These are phyloP conservation scores for Ploettnerulaceae sp. DNA, from an alignment of 2,329 filamentous ascomycete genomes.

Conservation along the genomic window DNA sequence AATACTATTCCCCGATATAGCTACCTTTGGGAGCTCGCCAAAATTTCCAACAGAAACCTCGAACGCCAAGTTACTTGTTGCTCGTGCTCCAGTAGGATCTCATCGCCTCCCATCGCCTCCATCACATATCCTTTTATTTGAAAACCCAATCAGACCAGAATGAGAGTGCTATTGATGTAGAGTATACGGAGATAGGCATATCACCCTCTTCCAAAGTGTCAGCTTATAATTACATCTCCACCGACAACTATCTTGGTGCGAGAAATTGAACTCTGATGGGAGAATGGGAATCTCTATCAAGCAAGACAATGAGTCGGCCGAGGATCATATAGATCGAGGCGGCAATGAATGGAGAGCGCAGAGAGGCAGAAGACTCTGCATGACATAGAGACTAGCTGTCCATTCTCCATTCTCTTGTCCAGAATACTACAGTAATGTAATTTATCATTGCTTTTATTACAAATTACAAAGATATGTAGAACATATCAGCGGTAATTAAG, in stretches of 20 bases:
- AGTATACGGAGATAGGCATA: constrained; percentile 37
- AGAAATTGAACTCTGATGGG: constrained; percentile 39
- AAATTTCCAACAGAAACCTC: too few relatives aligned
- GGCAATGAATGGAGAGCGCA: constrained; percentile 38
- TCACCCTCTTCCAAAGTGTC: constrained; percentile 29
- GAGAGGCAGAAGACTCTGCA: constrained; percentile 36
- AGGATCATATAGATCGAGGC: constrained; percentile 41
- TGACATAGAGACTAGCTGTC: constrained; percentile 33
- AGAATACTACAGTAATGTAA: too few relatives aligned
- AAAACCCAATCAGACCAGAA: constrained; percentile 42
- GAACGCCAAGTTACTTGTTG: too few relatives aligned
- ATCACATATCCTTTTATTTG: constrained; percentile 42
- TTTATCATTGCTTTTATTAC: too few relatives aligned
- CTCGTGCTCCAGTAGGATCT: constrained; percentile 40
- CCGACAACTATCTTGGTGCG: constrained; percentile 44
- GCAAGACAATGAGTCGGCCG: constrained; percentile 35
- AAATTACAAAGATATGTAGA: too few relatives aligned
- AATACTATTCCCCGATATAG: too few relatives aligned
- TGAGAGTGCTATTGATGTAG: constrained; percentile 39
- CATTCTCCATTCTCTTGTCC: constrained; percentile 23
- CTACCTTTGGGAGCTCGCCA: too few relatives aligned
- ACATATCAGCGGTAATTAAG: too few relatives aligned
- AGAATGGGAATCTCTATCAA: constrained; percentile 37
- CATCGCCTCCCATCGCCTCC: constrained; percentile 39
- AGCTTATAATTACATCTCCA: constrained; percentile 38